Conservation (phyloP, 2,329 filamentous ascomycete genomes). For the Microdochium paspali region DNA sequence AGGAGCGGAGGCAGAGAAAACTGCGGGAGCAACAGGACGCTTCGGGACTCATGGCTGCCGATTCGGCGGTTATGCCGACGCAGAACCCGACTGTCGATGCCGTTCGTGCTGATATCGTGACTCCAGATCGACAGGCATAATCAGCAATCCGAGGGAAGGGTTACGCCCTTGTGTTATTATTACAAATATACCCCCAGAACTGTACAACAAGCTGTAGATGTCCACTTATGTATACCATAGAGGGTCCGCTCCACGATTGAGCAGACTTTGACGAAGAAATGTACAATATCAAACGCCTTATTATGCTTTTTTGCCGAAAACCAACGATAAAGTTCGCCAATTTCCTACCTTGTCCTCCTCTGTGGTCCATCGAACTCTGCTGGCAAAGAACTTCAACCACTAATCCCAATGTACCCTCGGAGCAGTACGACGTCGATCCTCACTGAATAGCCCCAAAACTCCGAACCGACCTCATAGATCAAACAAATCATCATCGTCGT, state of each 20-base stretch:
- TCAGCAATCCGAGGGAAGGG: background rate
- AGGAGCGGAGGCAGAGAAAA: constrained; percentile 58
- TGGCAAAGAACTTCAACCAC: too few relatives aligned
- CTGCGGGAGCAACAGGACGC: constrained; percentile 20
- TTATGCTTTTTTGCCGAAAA: background rate
- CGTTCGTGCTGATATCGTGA: background rate
- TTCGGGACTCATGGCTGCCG: constrained; percentile 4
- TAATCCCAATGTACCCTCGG: too few relatives aligned
- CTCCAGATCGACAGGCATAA: background rate
- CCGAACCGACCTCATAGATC: constrained; percentile 36
- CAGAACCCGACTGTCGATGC: background rate
- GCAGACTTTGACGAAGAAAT: background rate
- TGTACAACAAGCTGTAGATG: too few relatives aligned
- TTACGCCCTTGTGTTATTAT: too few relatives aligned
- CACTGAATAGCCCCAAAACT: too few relatives aligned
- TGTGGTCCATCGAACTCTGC: too few relatives aligned
- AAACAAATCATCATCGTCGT: constrained; percentile 68
- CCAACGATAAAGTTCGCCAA: too few relatives aligned
- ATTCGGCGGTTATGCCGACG: background rate
- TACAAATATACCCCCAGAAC: too few relatives aligned
- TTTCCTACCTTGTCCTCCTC: too few relatives aligned
- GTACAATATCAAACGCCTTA: background rate
- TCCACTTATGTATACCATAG: too few relatives aligned
- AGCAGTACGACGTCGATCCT: too few relatives aligned
- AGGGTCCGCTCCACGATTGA: too few relatives aligned